These are phyloP conservation scores for Actinidia chinensis DNA, from an alignment of 179 eudicot species.

Conservation along the genomic window DNA sequence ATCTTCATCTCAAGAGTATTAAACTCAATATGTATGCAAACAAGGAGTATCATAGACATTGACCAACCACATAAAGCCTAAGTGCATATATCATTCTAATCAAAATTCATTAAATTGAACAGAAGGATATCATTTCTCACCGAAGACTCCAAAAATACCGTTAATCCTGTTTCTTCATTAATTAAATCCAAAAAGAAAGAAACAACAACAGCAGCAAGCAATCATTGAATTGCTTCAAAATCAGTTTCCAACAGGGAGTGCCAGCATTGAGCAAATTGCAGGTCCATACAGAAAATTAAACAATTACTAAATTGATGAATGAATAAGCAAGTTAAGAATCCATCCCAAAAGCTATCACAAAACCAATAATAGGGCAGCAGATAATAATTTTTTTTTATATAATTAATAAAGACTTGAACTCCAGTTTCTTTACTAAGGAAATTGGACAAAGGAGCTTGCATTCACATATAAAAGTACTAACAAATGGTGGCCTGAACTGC, in stretches of 20 bases:
- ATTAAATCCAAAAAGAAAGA: constrained; percentile 88
- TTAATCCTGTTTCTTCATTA: constrained; percentile 92
- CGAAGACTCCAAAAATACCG: constrained; percentile 96
- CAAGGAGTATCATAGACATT: not conserved
- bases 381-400: not conserved
- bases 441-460: not conserved
- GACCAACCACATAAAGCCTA: not conserved
- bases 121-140: constrained; percentile 43
- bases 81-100: too few species aligned
- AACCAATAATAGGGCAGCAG: constrained; percentile 6
- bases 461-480: not conserved
- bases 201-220: constrained; percentile 88
- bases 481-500: not conserved
- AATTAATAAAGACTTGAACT: not conserved
- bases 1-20: not conserved
- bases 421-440: not conserved
- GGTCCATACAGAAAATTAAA: not conserved
- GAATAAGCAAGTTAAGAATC: not conserved
- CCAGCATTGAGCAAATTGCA: constrained; percentile 46
- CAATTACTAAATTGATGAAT: not conserved
- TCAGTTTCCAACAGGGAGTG: constrained; percentile 95
- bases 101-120: not conserved
- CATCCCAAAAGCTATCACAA: not conserved
- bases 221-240: constrained; percentile 96
- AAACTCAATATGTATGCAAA: not conserved